Evolutionary conservation across 177 flowering plant species (phyloP).

Genomic region (Vitis hybrid): DNA sequence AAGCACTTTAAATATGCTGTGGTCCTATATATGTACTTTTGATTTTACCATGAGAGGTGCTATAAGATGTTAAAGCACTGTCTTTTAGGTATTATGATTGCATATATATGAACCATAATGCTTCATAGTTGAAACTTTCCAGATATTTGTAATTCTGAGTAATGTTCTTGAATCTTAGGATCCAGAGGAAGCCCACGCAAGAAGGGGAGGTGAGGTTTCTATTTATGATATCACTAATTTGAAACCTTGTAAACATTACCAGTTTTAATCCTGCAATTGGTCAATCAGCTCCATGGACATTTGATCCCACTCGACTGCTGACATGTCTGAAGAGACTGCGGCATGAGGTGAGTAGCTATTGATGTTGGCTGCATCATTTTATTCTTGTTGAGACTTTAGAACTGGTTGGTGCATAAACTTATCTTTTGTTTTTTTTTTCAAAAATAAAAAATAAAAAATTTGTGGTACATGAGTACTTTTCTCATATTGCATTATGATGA

Average conservation of each 20-base stretch:
- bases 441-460: background rate
- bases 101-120: background rate
- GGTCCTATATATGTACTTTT: too few relatives aligned
- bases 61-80: background rate
- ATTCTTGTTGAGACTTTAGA: background rate
- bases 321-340: slow-evolving; percentile 59
- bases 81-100: background rate
- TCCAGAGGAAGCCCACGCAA: slow-evolving; percentile 96
- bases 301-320: slow-evolving; percentile 61
- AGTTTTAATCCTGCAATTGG: slow-evolving; percentile 23
- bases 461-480: background rate
- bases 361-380: background rate
- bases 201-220: slow-evolving; percentile 88
- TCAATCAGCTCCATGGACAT: slow-evolving; percentile 96
- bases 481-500: slow-evolving; percentile 4
- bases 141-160: slow-evolving; percentile 6
- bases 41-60: too few relatives aligned
- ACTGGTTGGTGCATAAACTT: background rate
- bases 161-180: slow-evolving; percentile 37
- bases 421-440: too few relatives aligned
- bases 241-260: slow-evolving; percentile 7
- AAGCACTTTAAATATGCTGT: too few relatives aligned
- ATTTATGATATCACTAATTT: slow-evolving; percentile 11
- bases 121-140: background rate
- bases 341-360: slow-evolving; percentile 44